Percentiles rank a stretch among this genome's conserved stretches.
These are phyloP conservation scores for Neofusicoccum kwambonambiense DNA, from an alignment of 2,329 filamentous ascomycete genomes.

Conservation along the genomic window DNA sequence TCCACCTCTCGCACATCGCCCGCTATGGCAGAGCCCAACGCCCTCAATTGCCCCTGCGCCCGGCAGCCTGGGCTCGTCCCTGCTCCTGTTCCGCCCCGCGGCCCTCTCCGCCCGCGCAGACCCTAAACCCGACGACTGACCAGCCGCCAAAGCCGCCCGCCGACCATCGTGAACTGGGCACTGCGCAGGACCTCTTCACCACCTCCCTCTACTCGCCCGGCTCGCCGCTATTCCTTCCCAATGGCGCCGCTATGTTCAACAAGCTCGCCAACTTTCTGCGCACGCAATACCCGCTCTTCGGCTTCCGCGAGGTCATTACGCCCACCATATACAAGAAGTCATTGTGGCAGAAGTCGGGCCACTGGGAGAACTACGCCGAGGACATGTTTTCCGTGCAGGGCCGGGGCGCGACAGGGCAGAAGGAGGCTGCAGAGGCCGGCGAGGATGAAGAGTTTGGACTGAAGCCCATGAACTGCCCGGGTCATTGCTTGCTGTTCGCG, in stretches of 20 bases:
- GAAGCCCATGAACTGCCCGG: slow-evolving; percentile 97
- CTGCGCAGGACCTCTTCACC: slow-evolving; percentile 71
- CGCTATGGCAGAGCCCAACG: slow-evolving; percentile 1
- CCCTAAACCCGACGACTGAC: slow-evolving; percentile 14
- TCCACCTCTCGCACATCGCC: slow-evolving; percentile 18
- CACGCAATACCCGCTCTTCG: slow-evolving; percentile 79
- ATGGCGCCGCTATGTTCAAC: slow-evolving; percentile 80
- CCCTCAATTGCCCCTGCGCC: neutral
- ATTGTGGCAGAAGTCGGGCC: slow-evolving; percentile 81
- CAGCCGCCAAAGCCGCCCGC: slow-evolving; percentile 39
- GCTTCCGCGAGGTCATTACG: slow-evolving; percentile 84
- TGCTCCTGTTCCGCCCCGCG: slow-evolving; percentile 38
- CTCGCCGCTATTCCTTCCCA: slow-evolving; percentile 79
- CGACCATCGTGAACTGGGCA: slow-evolving; percentile 53
- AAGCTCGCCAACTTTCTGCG: slow-evolving; percentile 78
- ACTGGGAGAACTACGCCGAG: slow-evolving; percentile 85
- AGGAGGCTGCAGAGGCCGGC: slow-evolving; percentile 46
- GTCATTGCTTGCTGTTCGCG: slow-evolving; percentile 84
- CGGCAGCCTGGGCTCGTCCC: slow-evolving; percentile 20
- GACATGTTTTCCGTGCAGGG: slow-evolving; percentile 84
- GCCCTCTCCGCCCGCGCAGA: slow-evolving; percentile 23
- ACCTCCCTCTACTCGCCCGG: slow-evolving; percentile 79
- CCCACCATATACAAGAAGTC: slow-evolving; percentile 89
- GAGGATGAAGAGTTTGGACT: slow-evolving; percentile 75
- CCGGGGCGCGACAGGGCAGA: slow-evolving; percentile 41